These are phyloP conservation scores for Phytophthora pisi DNA, from an alignment of 352 stramenopile species.

Conservation along the genomic window DNA sequence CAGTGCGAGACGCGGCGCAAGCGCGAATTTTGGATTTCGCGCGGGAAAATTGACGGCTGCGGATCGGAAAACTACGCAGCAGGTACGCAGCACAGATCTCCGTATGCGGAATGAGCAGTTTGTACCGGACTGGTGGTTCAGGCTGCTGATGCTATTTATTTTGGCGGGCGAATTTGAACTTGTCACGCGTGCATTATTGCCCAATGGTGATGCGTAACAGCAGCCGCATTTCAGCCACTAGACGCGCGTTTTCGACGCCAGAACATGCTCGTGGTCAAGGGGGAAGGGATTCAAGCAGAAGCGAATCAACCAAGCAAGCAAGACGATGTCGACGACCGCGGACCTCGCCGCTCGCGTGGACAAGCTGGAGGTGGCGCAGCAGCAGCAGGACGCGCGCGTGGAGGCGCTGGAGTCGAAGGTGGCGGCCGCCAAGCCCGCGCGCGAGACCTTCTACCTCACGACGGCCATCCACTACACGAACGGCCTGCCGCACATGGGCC, in stretches of 20 bases:
- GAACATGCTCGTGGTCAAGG: conserved; percentile 31
- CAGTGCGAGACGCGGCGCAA: conserved; percentile 21
- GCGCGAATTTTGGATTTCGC: conserved; percentile 12
- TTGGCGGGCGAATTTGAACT: conserved; percentile 25
- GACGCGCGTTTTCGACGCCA: too few relatives aligned
- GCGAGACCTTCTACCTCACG: conserved; percentile 96
- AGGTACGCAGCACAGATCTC: conserved; percentile 8
- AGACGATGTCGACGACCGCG: conserved; percentile 30
- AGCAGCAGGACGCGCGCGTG: conserved; percentile 50
- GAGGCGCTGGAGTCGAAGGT: conserved; percentile 41
- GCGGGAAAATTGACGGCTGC: conserved; percentile 18
- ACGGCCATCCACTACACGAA: conserved; percentile 99
- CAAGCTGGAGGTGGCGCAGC: conserved; percentile 46
- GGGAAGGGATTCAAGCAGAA: conserved; percentile 23
- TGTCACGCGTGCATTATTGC: not conserved
- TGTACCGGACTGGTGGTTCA: not conserved
- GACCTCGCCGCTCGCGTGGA: conserved; percentile 49
- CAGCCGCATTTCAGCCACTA: conserved; percentile 22
- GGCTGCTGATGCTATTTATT: not conserved
- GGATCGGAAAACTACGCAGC: not conserved
- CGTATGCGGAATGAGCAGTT: not conserved
- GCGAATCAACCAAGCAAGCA: conserved; percentile 22
- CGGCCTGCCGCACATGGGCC: conserved; percentile 96
- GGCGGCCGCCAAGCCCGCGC: conserved; percentile 39
- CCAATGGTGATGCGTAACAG: not conserved